Conservation (phyloP, 257 asterid genomes). For the Solanum pennellii region DNA sequence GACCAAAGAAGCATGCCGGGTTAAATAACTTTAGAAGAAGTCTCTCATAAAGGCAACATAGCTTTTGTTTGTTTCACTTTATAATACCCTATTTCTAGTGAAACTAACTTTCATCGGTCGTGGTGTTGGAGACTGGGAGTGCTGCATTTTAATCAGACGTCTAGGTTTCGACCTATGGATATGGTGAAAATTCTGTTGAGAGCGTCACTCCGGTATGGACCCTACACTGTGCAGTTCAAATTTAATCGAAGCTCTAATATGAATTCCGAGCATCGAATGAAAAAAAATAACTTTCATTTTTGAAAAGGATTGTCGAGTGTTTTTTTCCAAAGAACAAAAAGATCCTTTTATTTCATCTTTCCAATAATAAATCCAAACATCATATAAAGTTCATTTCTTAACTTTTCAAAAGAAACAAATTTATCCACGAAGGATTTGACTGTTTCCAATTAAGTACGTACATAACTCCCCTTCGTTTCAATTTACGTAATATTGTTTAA, state of each 20-base stretch:
- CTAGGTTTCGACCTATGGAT: fast-evolving
- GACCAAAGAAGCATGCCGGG: no score
- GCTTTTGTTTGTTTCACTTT: neutral
- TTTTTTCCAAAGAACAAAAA: no score
- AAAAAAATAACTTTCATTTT: neutral
- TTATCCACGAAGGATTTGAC: neutral
- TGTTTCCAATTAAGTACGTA: neutral
- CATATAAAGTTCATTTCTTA: neutral
- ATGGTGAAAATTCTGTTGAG: neutral
- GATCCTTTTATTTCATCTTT: neutral
- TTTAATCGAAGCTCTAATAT: fast-evolving
- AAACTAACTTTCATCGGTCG: no score
- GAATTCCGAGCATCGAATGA: fast-evolving
- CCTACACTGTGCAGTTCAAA: fast-evolving
- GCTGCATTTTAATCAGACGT: no score
- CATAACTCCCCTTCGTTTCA: neutral
- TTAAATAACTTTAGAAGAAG: neutral
- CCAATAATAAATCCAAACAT: neutral
- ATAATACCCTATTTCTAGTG: neutral
- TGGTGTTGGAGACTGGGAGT: no score
- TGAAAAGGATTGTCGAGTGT: no score
- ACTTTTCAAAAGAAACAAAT: neutral
- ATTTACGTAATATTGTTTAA: neutral
- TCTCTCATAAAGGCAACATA: neutral
- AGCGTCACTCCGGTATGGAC: fast-evolving